Percentiles rank a stretch among this genome's conserved stretches.
Conservation (phyloP, 257 asterid genomes). For the Paraleonurus japonicus region DNA sequence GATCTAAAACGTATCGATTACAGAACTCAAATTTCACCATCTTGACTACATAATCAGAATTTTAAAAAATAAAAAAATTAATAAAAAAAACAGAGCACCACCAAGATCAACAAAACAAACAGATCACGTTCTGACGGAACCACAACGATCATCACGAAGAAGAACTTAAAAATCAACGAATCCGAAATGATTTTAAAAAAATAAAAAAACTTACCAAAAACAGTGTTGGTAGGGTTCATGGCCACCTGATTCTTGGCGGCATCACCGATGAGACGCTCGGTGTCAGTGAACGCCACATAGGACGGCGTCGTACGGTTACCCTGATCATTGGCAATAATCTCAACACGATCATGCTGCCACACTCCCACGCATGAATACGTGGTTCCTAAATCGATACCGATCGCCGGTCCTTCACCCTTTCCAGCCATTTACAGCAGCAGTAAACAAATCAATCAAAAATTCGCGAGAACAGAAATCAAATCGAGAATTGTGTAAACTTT, state of each 20-base stretch:
- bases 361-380: constrained; percentile 43
- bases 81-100: too few species aligned
- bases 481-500: background rate
- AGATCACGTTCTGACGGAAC: background rate
- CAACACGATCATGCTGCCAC: constrained; percentile 46
- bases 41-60: background rate
- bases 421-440: constrained; percentile 32
- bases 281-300: constrained; percentile 42
- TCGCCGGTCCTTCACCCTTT: constrained; percentile 40
- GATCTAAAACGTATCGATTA: background rate
- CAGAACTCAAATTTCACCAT: background rate
- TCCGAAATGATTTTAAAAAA: background rate
- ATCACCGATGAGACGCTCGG: constrained; percentile 49
- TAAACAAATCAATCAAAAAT: background rate
- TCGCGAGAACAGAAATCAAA: background rate
- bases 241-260: constrained; percentile 53
- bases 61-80: too few species aligned
- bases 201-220: constrained; percentile 31
- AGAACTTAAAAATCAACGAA: too few species aligned
- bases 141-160: background rate
- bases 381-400: constrained; percentile 43
- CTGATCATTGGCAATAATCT: constrained; percentile 43
- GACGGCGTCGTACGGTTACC: constrained; percentile 50
- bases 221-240: constrained; percentile 46
- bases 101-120: background rate